Conservation (phyloP, 75 land plant species). For the Selaginella tamariscina region DNA sequence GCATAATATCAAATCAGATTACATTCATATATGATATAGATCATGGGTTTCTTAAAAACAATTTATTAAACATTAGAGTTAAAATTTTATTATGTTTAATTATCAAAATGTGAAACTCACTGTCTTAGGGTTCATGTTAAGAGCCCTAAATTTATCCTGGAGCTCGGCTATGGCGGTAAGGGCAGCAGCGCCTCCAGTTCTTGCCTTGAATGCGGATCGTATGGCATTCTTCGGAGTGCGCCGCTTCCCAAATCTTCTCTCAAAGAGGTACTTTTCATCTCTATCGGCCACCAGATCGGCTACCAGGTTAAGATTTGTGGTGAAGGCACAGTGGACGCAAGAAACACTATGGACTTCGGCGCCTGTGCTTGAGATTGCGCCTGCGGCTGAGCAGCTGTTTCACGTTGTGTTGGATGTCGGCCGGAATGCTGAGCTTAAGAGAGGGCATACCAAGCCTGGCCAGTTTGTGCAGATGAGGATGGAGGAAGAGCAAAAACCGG, state of each 20-base stretch:
- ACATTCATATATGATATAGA: too few relatives aligned
- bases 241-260: neutral
- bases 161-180: neutral
- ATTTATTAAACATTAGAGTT: too few relatives aligned
- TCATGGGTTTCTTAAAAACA: too few relatives aligned
- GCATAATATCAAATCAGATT: too few relatives aligned
- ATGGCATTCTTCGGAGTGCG: neutral
- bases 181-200: neutral
- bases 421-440: constrained; percentile 49
- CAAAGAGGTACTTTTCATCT: neutral
- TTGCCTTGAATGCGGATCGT: neutral
- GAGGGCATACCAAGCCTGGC: constrained; percentile 56
- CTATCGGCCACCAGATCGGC: neutral
- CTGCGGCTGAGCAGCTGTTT: constrained; percentile 72
- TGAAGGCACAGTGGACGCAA: constrained; percentile 41
- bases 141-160: too few relatives aligned
- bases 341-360: constrained; percentile 63
- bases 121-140: too few relatives aligned
- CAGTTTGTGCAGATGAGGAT: constrained; percentile 67
- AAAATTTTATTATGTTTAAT: too few relatives aligned
- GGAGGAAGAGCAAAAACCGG: neutral
- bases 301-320: neutral
- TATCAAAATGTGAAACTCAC: too few relatives aligned
- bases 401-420: constrained; percentile 67
- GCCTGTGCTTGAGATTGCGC: constrained; percentile 41